Base-by-base conservation (phyloP, 1,139 yeast genomes). In the Sugiyamaella pinicola region DNA sequence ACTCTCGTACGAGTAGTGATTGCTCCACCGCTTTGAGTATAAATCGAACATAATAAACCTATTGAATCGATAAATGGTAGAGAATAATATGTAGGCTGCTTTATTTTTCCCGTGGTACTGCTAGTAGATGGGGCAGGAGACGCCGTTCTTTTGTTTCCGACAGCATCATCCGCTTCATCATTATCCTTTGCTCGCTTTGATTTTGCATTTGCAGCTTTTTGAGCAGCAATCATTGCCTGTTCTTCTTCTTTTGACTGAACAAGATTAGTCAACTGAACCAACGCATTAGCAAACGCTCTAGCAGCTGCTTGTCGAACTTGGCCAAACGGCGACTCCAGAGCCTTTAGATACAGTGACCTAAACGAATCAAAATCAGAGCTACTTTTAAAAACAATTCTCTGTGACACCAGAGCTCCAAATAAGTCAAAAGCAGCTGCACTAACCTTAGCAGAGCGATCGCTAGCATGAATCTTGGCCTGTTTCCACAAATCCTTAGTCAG, bases 401-500 rank as follows among this genome's bases (percentile, higher is more conserved):
- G 45, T 7, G 54, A 40, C 9, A 59, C 61, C 9, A 65, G 47
- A 1, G 62, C 60, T 5, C 58, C 58, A 33, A 62, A 47, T 18
- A 67, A 63, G n/a, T 64, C 59, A 34, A 65, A 63, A 0, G 70
- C 64, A 1, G 68, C 67, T 7, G 66, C 62, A 1, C 69, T 59
- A 2, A 67, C 66, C 13, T 63, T 59, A 7, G 66, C 66, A 2
- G 72, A 65, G 49, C 65, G 64, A 47, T 70, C 74, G 3, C 57
- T 44, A 4, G 65, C 53, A 26, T 57, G 59, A 8, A 56, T 43
- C 43, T 61, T 61, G 12, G 68, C 66, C 15, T 52, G 57, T 52
- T 69, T 70, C 69, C 70, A 68, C 13, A 68, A 47, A 44, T 70
- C 73, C 48, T 69, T 67, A 22, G 61, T 54, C 12, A 68, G 57